These are phyloP conservation scores for Meripilus lineatus DNA, from an alignment of 1,284 basidiomycete species.

Conservation along the genomic window DNA sequence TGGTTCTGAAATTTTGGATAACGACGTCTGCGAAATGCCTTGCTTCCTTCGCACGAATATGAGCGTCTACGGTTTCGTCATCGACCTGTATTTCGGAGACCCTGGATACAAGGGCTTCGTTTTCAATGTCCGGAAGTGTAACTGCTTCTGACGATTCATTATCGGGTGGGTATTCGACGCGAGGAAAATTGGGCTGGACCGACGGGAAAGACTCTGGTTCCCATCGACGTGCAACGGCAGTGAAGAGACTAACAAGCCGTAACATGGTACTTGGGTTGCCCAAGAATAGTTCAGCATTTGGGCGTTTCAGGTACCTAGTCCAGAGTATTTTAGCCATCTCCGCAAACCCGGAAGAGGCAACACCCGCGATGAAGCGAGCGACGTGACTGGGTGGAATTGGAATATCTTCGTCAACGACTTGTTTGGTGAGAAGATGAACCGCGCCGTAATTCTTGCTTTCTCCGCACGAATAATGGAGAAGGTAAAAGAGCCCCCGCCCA, in stretches of 20 bases:
- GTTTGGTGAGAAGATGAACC: slow-evolving; percentile 39
- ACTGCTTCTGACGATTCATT: not conserved
- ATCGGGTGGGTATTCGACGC: too few relatives aligned
- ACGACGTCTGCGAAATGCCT: slow-evolving; percentile 41
- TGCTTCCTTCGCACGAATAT: too few relatives aligned
- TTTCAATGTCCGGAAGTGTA: not conserved
- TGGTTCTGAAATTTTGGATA: slow-evolving; percentile 36
- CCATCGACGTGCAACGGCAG: slow-evolving; percentile 24
- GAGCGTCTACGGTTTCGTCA: not conserved
- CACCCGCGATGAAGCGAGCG: slow-evolving; percentile 40
- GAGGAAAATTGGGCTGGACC: too few relatives aligned
- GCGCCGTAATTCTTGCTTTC: slow-evolving; percentile 35
- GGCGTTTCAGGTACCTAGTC: slow-evolving; percentile 46
- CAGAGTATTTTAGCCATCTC: slow-evolving; percentile 46
- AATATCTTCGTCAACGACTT: slow-evolving; percentile 38
- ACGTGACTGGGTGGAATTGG: slow-evolving; percentile 39
- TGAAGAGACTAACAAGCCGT: slow-evolving; percentile 51
- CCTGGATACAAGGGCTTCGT: not conserved
- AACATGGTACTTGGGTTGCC: slow-evolving; percentile 45
- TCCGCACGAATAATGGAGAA: slow-evolving; percentile 41
- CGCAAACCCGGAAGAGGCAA: slow-evolving; percentile 44
- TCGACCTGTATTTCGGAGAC: not conserved
- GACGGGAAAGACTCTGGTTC: too few relatives aligned
- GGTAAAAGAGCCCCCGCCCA: slow-evolving; percentile 40
- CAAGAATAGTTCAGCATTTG: slow-evolving; percentile 36